A percentile compares a stretch with the other conserved stretches of the same genome.
Evolutionary conservation across 2,329 filamentous ascomycete species (phyloP).

Genomic region (Penicillium sp.): DNA sequence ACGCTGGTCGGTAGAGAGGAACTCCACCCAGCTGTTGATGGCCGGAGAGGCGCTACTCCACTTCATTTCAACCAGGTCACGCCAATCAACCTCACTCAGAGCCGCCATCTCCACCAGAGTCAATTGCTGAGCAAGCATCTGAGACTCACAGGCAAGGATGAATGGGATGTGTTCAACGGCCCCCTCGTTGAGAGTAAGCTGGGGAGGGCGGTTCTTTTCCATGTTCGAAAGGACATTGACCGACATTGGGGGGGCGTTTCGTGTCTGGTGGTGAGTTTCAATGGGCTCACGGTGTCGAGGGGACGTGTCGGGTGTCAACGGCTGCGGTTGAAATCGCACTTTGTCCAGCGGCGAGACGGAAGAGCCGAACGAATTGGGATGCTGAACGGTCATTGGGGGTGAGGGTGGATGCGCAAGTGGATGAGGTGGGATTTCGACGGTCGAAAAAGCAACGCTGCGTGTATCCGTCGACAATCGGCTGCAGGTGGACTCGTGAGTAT

Average conservation of each 20-base stretch:
- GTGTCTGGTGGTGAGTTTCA: slow-evolving; percentile 12
- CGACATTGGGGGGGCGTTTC: slow-evolving; percentile 26
- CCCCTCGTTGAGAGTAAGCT: slow-evolving; percentile 7
- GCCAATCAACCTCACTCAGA: slow-evolving; percentile 61
- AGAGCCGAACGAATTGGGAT: slow-evolving; percentile 31
- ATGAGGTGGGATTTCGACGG: slow-evolving; percentile 39
- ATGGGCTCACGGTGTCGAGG: slow-evolving; percentile 24
- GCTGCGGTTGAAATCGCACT: slow-evolving; percentile 29
- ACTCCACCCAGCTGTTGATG: slow-evolving; percentile 56
- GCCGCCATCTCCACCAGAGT: slow-evolving; percentile 62
- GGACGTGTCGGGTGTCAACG: slow-evolving; percentile 41
- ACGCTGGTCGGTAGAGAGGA: slow-evolving; percentile 49
- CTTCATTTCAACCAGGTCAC: slow-evolving; percentile 57
- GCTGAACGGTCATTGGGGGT: slow-evolving; percentile 41
- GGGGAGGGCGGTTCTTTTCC: slow-evolving; percentile 20
- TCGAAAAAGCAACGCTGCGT: slow-evolving; percentile 32
- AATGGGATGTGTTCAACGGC: slow-evolving; percentile 52
- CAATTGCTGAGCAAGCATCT: slow-evolving; percentile 56
- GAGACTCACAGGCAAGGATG: slow-evolving; percentile 57
- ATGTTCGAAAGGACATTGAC: slow-evolving; percentile 31
- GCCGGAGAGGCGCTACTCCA: slow-evolving; percentile 53
- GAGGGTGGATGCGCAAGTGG: slow-evolving; percentile 43
- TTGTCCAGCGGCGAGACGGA: slow-evolving; percentile 28
- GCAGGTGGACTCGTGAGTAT: slow-evolving; percentile 32
- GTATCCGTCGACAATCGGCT: slow-evolving; percentile 29